Percentiles rank a stretch among this genome's conserved stretches.
phyloP scores from a whole-genome alignment of 2,329 filamentous ascomycete species.

The Colletotrichum costaricense region DNA sequence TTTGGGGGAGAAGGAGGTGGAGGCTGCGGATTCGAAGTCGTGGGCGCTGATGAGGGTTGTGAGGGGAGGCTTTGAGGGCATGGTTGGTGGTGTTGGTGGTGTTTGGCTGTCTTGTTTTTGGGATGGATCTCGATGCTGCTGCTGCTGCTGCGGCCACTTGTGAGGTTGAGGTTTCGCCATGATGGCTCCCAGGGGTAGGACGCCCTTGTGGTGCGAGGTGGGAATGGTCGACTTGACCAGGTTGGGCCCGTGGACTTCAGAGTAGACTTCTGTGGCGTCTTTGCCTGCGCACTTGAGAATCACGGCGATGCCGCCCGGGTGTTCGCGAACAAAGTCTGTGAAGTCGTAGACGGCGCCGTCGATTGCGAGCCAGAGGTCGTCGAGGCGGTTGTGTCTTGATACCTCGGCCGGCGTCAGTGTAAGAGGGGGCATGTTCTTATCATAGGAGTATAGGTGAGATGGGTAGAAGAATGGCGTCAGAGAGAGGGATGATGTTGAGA shows the following conservation, averaged over 20 bases:
- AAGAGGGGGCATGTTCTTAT: slow-evolving; percentile 22
- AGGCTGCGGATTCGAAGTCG: slow-evolving; percentile 70
- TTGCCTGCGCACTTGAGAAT: slow-evolving; percentile 62
- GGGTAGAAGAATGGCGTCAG: background rate
- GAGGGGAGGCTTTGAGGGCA: slow-evolving; percentile 56
- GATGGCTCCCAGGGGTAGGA: slow-evolving; percentile 42
- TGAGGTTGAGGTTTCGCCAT: slow-evolving; percentile 17
- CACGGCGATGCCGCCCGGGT: slow-evolving; percentile 52
- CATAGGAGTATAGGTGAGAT: background rate
- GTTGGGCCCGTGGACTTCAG: slow-evolving; percentile 59
- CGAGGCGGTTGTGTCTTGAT: slow-evolving; percentile 55
- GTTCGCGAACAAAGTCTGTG: slow-evolving; percentile 67
- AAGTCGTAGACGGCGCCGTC: slow-evolving; percentile 75
- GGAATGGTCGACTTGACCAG: slow-evolving; percentile 54
- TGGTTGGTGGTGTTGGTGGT: background rate
- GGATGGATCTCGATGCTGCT: slow-evolving; percentile 32
- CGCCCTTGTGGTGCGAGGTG: slow-evolving; percentile 59
- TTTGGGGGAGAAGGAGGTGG: slow-evolving; percentile 66
- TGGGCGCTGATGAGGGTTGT: slow-evolving; percentile 66
- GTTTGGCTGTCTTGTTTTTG: background rate
- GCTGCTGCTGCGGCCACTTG: slow-evolving; percentile 37
- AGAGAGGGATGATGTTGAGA: background rate
- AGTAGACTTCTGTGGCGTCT: slow-evolving; percentile 65
- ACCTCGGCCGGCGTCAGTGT: slow-evolving; percentile 56
- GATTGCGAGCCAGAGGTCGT: slow-evolving; percentile 74